Base-by-base conservation (phyloP, 2,329 filamentous ascomycete species). In the Paramyrothecium sp. region DNA sequence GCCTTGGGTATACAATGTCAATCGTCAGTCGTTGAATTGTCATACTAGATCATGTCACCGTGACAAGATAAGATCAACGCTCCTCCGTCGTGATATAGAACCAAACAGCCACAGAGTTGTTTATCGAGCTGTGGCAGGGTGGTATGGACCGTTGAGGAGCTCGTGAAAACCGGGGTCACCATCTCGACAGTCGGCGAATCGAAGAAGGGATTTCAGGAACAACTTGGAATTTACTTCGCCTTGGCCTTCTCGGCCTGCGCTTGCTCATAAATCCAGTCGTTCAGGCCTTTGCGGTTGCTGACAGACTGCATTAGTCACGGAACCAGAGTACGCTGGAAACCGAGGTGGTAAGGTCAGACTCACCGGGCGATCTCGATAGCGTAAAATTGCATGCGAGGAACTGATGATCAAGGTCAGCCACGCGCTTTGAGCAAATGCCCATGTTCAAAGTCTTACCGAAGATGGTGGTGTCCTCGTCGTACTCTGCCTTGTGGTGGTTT, bases 211-310 rank as follows among this genome's bases (percentile, higher is more conserved):
- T 30, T 30, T 30, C 26, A 10, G 4, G 26, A 4, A 12, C n/a
- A 44, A 16, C n/a, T 16, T 7, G 5, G 21, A n/a, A 19, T 26
- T 51, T 51, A 51, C 49, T 51, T 51, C 21, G 49, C 22, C 49
- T 51, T 51, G 22, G 63, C 56, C 72, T 83, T 83, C 65, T 84
- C 79, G 56, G 82, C 81, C 67, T 94, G 87, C 1, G 88, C 85
- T 72, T 91, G 83, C 77, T 98, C 93, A 74, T 94, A 95, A 61
- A 99, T 87, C 95, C 95, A 99, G 75, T 99, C 95, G 70, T 99
- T 99, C 58, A 98, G 77, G 26, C 94, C 94, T 55, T 85, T 84
- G 59, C 89, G 89, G 77, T 99, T 99, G 82, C 91, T 87, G 53
- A 84, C 81, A 90, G 7, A 11, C 2, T 17, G 50, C 67, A 33